Evolutionary conservation across 2,329 filamentous ascomycete genomes (phyloP).

Genomic region (Fusarium nematophilum): DNA sequence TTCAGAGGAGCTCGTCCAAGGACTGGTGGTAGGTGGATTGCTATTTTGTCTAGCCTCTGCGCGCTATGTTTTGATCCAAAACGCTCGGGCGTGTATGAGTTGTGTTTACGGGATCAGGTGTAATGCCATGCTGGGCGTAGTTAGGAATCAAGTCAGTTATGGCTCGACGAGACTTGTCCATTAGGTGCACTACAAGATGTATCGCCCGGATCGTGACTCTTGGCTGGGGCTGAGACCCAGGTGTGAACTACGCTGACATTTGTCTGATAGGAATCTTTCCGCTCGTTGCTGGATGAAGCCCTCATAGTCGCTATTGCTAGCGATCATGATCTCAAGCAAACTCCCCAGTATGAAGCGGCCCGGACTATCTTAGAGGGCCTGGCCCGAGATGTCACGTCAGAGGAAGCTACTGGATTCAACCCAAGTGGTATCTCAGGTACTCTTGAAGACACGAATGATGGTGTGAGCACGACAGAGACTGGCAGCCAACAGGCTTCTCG

Average conservation of each 20-base stretch:
- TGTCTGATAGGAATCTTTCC: conserved; percentile 71
- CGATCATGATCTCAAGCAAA: conserved; percentile 75
- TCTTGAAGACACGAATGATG: conserved; percentile 40
- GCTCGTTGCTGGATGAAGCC: conserved; percentile 79
- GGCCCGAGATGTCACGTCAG: conserved; percentile 69
- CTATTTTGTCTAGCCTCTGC: neutral
- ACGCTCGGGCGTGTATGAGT: neutral
- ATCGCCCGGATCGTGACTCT: neutral
- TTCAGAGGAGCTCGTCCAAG: conserved; percentile 40
- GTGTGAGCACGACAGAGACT: conserved; percentile 41
- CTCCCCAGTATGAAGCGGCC: conserved; percentile 64
- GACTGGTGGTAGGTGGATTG: conserved; percentile 45
- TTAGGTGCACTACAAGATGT: neutral
- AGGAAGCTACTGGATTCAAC: conserved; percentile 83
- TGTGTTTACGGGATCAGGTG: neutral
- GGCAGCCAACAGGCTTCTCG: conserved; percentile 46
- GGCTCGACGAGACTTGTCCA: conserved; percentile 7
- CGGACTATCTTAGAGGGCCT: conserved; percentile 72
- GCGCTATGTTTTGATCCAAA: neutral
- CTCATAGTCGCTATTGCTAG: conserved; percentile 79
- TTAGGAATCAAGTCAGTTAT: conserved; percentile 2
- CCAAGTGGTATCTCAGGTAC: conserved; percentile 74
- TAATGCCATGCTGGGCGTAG: neutral
- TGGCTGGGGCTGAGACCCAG: neutral
- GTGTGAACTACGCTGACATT: conserved; percentile 17